Evolutionary conservation across 306 rosid genomes (phyloP).

Genomic region (Prunus campanulata): DNA sequence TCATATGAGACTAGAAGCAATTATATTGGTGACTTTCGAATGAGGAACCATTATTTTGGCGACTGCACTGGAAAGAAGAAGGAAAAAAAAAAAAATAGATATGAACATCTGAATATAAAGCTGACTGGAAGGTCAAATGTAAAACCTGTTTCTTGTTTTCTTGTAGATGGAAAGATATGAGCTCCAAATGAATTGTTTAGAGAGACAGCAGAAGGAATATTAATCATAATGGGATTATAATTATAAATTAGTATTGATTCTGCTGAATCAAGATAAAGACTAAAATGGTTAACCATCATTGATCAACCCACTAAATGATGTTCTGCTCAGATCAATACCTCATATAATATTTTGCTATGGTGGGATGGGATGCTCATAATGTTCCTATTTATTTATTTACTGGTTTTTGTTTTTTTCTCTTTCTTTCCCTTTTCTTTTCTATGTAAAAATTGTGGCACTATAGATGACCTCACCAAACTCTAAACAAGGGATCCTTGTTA

Average conservation of each 20-base stretch:
- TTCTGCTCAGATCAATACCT: not conserved
- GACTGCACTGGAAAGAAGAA: too few relatives aligned
- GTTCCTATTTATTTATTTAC: not conserved
- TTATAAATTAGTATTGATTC: not conserved
- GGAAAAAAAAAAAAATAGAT: too few relatives aligned
- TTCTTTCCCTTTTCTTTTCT: not conserved
- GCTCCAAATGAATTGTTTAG: not conserved
- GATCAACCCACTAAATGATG: conserved; percentile 1
- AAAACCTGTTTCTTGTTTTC: not conserved
- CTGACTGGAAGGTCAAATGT: not conserved
- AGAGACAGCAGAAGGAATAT: not conserved
- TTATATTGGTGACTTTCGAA: not conserved
- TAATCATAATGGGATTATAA: not conserved
- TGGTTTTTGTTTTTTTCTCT: not conserved
- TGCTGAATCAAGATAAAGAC: not conserved
- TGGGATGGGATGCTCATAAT: not conserved
- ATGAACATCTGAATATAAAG: not conserved
- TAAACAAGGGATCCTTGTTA: too few relatives aligned
- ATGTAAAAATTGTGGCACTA: not conserved
- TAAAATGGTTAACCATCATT: not conserved
- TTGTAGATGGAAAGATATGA: not conserved
- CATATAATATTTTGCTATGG: not conserved
- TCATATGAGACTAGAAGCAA: conserved; percentile 16
- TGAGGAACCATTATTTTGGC: not conserved
- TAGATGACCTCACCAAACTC: not conserved